Evolutionary conservation across 306 rosid species (phyloP).

Genomic region (Cercis canadensis): DNA sequence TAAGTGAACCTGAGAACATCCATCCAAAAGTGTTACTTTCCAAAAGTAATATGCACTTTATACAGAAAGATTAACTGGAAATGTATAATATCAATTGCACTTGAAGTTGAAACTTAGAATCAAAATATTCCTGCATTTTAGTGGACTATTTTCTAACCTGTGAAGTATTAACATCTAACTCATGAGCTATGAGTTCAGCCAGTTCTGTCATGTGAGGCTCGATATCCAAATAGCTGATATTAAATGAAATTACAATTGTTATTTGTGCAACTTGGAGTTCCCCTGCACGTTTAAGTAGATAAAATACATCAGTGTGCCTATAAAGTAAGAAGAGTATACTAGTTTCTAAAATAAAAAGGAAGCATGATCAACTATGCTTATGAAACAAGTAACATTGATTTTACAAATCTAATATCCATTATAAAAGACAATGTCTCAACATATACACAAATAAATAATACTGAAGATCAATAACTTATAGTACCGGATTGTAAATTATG

Average conservation of each 20-base stretch:
- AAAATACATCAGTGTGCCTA: slow-evolving; percentile 30
- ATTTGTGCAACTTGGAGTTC: slow-evolving; percentile 69
- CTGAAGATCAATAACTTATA: slow-evolving; percentile 29
- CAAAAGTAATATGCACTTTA: slow-evolving; percentile 24
- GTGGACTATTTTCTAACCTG: slow-evolving; percentile 66
- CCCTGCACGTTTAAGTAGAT: slow-evolving; percentile 56
- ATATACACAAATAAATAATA: slow-evolving; percentile 16
- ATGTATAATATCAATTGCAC: slow-evolving; percentile 8
- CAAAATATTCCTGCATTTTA: slow-evolving; percentile 18
- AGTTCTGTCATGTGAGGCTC: slow-evolving; percentile 70
- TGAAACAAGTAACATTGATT: background rate
- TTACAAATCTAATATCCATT: slow-evolving; percentile 12
- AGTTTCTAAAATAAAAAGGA: slow-evolving; percentile 28
- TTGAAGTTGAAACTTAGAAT: slow-evolving; percentile 3
- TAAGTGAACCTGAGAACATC: slow-evolving; percentile 65
- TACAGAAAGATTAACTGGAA: slow-evolving; percentile 6
- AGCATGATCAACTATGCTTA: slow-evolving; percentile 18
- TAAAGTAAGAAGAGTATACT: slow-evolving; percentile 13
- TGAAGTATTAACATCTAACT: slow-evolving; percentile 65
- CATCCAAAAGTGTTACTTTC: slow-evolving; percentile 34
- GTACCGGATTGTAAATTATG: slow-evolving; percentile 61
- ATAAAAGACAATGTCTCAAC: slow-evolving; percentile 12
- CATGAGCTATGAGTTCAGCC: slow-evolving; percentile 70
- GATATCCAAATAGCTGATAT: slow-evolving; percentile 67
- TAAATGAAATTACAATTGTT: slow-evolving; percentile 66